Percentiles rank a stretch among this genome's conserved stretches.
phyloP scores from a whole-genome alignment of 2,329 filamentous ascomycete species.

The Cadophora gregata region DNA sequence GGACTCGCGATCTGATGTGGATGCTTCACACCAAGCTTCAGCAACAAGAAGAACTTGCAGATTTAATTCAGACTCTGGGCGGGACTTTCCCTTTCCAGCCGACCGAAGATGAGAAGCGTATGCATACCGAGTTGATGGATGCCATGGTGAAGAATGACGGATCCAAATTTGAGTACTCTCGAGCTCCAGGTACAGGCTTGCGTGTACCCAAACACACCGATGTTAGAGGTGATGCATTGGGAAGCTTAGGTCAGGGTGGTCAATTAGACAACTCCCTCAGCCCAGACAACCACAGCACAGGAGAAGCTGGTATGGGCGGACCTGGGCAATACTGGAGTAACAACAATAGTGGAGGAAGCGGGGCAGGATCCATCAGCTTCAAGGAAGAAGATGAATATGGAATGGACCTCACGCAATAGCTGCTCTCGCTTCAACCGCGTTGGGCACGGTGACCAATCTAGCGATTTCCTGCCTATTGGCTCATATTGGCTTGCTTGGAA shows the following conservation, averaged over 20 bases:
- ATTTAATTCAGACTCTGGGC: constrained; percentile 74
- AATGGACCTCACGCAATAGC: constrained; percentile 71
- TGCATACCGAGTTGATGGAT: constrained; percentile 91
- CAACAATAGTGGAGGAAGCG: constrained; percentile 74
- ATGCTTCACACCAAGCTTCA: constrained; percentile 87
- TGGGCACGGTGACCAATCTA: not conserved
- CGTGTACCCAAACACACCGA: constrained; percentile 94
- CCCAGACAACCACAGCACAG: constrained; percentile 50
- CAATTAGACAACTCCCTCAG: constrained; percentile 55
- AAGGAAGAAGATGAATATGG: constrained; percentile 95
- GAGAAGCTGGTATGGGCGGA: constrained; percentile 41
- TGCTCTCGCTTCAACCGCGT: constrained; percentile 22
- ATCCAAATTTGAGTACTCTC: constrained; percentile 79
- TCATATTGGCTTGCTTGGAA: not conserved
- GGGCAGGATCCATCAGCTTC: constrained; percentile 72
- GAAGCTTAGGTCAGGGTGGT: constrained; percentile 50
- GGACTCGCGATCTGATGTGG: constrained; percentile 99
- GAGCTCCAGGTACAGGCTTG: constrained; percentile 81
- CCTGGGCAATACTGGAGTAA: constrained; percentile 67
- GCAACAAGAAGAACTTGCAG: constrained; percentile 85
- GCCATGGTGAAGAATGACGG: constrained; percentile 82
- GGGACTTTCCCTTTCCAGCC: constrained; percentile 80
- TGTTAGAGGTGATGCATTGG: constrained; percentile 79
- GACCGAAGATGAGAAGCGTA: constrained; percentile 91
- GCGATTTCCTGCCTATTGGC: not conserved